Evolutionary conservation across 495 filamentous ascomycete genomes (phyloP).

Genomic region (Lepraria neglecta): DNA sequence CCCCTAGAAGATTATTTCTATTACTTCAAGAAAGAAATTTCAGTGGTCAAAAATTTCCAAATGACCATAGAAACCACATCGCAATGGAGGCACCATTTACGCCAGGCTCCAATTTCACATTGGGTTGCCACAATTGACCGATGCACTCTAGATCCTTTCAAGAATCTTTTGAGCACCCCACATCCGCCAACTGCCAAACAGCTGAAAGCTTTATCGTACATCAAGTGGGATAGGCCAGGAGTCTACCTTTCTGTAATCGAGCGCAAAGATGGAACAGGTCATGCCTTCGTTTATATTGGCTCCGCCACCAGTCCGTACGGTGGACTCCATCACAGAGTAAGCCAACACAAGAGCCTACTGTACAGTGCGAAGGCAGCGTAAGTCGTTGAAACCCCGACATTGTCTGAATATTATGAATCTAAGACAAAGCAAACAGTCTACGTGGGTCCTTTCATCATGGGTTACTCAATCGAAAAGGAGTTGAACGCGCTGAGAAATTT

Average conservation of each 20-base stretch:
- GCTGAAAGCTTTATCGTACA: not conserved
- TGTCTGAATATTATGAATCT: too few species aligned
- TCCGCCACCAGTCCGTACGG: not conserved
- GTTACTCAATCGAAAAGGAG: not conserved
- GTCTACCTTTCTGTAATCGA: not conserved
- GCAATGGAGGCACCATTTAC: not conserved
- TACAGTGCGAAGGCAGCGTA: not conserved
- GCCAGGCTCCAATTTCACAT: not conserved
- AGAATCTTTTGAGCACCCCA: not conserved
- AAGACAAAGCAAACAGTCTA: not conserved
- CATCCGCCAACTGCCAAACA: not conserved
- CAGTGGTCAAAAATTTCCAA: not conserved
- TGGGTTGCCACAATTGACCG: not conserved
- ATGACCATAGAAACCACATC: not conserved
- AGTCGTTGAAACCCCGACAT: not conserved
- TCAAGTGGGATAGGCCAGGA: not conserved
- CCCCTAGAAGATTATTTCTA: not conserved
- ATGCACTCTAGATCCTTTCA: not conserved
- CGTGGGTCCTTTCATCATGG: not conserved
- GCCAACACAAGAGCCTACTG: not conserved
- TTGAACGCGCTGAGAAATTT: not conserved
- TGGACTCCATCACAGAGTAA: not conserved
- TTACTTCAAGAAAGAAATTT: not conserved
- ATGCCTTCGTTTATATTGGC: not conserved
- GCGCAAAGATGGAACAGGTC: not conserved